Evolutionary conservation across 768 basidiomycete genomes (phyloP), one percentile per base, ranked within the genome.

Genomic region (Russula lepida): DNA sequence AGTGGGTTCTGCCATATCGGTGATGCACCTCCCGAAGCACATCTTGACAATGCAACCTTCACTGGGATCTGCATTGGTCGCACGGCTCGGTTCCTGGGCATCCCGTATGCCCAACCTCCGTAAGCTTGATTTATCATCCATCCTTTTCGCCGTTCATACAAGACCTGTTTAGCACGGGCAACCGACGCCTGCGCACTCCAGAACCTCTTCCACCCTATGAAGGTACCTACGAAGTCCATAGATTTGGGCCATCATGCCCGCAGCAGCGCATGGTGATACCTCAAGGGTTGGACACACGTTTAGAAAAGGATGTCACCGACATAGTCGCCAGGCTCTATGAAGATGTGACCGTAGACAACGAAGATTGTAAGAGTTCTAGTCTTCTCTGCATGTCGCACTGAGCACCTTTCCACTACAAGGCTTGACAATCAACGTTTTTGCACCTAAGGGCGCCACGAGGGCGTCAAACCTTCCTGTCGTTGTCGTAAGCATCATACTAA

Each of bases 101-200:
- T 73, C 23, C 71, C 72, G 6, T 73, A 63, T 47, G 71, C 71
- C 5, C 23, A 66, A 56, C 70, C 72, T 12, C 69, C 70, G 70
- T 72, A 58, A 43, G 71, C 44, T 23, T 27, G n/a, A 32, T 41
- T 15, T 56, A n/a, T 4, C 6, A 9, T 9, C 33, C 9, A 15
- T 15, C 2, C 15, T 7, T 39, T 4, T 37, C 12, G 8, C 15
- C 12, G 4, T 11, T 2, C 6, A n/a, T 7, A 41, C 48, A 19
- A 28, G 9, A 12, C n/a, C 8, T n/a, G 15, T 44, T 12, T 49
- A 66, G 65, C 13, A 49, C 50, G 12, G 57, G 60, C 12, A 28
- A 56, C 30, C 60, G 53, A 15, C 68, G 69, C 23, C 62, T 70
- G 25, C 59, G 64, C 30, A 47, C 58, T 11, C 69, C 69, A 1